Percentiles rank a stretch among this genome's conserved stretches.
These are phyloP conservation scores for Hibiscus trionum DNA, from an alignment of 345 rosid genomes.

Conservation along the genomic window DNA sequence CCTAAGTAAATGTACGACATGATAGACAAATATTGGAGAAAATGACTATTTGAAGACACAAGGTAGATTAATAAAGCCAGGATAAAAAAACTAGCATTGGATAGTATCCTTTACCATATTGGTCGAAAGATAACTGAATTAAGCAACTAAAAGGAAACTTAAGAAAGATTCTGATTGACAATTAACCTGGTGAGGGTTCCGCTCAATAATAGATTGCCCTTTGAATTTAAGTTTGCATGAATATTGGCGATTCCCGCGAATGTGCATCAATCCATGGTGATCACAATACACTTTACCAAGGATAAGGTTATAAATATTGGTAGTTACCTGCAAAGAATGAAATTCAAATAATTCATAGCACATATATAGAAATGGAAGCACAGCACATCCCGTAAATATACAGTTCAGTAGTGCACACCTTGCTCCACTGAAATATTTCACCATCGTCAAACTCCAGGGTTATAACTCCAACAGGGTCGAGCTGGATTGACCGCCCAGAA, in stretches of 20 bases:
- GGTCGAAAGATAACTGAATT: neutral
- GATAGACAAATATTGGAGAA: constrained; percentile 3
- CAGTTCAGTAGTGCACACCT: constrained; percentile 31
- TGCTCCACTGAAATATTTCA: constrained; percentile 92
- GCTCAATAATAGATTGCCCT: constrained; percentile 80
- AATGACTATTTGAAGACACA: neutral
- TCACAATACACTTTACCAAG: constrained; percentile 85
- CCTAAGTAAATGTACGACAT: constrained; percentile 32
- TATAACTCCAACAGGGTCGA: constrained; percentile 83
- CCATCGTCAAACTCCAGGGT: constrained; percentile 94
- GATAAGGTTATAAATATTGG: constrained; percentile 85
- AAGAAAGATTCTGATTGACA: neutral
- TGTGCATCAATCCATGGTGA: constrained; percentile 93
- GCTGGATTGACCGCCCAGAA: constrained; percentile 96
- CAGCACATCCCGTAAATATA: neutral
- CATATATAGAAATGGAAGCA: constrained; percentile 6
- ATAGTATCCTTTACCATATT: neutral
- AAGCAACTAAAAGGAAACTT: neutral
- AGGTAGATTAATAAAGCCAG: neutral
- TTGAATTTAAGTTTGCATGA: constrained; percentile 92
- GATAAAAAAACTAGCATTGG: neutral
- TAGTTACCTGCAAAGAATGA: constrained; percentile 60
- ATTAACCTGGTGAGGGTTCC: constrained; percentile 88
- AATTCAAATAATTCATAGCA: neutral
- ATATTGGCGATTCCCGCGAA: constrained; percentile 65